Percentiles rank a stretch among this genome's conserved stretches.
Conservation (phyloP, 768 basidiomycete genomes). For the Termitomyces eurrhizus region DNA sequence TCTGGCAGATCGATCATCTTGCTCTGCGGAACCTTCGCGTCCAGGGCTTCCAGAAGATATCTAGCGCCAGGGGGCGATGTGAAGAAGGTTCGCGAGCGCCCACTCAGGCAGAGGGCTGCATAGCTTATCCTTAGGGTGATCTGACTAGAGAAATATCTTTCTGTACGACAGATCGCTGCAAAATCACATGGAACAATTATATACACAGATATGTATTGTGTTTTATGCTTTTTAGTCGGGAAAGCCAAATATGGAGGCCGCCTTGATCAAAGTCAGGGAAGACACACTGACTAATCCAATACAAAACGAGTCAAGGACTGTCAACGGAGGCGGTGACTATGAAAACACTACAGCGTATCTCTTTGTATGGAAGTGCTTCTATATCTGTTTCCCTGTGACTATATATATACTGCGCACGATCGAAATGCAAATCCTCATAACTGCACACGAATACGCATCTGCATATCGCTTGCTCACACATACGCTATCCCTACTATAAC, state of each 20-base stretch:
- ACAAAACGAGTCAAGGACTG: conserved; percentile 14
- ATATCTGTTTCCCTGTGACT: not conserved
- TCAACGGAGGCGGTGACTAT: conserved; percentile 17
- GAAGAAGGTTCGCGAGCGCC: not conserved
- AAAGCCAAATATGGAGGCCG: conserved; percentile 6
- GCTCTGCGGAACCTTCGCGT: not conserved
- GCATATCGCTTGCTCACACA: not conserved
- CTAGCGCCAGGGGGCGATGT: conserved; percentile 2
- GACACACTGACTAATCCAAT: conserved; percentile 7
- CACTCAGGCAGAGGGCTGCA: not conserved
- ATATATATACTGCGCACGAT: conserved; percentile 9
- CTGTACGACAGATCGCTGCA: not conserved
- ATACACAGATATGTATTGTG: not conserved
- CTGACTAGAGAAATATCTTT: not conserved
- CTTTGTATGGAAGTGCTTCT: conserved; percentile 8
- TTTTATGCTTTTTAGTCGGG: not conserved
- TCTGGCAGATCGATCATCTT: not conserved
- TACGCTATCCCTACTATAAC: not conserved
- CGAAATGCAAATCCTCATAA: not conserved
- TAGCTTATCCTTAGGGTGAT: not conserved
- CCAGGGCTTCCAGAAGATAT: not conserved
- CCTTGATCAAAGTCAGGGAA: not conserved
- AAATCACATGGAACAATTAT: not conserved
- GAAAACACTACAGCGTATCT: conserved; percentile 5
- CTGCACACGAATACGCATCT: not conserved